Percentiles rank a stretch among this genome's conserved stretches.
Conservation (phyloP, 768 basidiomycete genomes). For the Daedalea quercina region DNA sequence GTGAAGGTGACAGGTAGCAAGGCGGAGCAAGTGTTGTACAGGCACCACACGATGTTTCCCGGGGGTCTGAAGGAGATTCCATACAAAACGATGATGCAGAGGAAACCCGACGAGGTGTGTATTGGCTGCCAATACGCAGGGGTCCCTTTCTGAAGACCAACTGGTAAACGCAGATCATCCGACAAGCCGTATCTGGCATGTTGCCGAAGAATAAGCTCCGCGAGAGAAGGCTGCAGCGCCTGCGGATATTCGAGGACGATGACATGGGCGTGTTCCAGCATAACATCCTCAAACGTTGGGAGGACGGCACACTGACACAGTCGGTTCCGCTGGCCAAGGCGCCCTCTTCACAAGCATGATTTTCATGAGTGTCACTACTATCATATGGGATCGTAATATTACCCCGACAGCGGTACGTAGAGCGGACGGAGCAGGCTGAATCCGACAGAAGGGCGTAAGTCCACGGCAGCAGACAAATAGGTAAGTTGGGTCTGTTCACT, state of each 20-base stretch:
- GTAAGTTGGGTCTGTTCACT: too few species aligned
- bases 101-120: slow-evolving; percentile 85
- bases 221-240: slow-evolving; percentile 77
- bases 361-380: not conserved
- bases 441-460: too few species aligned
- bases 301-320: slow-evolving; percentile 57
- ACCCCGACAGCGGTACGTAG: too few species aligned
- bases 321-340: not conserved
- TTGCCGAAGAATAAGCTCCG: slow-evolving; percentile 96
- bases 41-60: slow-evolving; percentile 87
- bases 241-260: slow-evolving; percentile 81
- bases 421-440: too few species aligned
- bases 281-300: slow-evolving; percentile 80
- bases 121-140: not conserved
- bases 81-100: slow-evolving; percentile 76
- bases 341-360: not conserved
- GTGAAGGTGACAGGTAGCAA: slow-evolving; percentile 89
- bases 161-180: slow-evolving; percentile 66
- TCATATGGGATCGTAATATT: not conserved
- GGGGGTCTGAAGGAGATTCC: slow-evolving; percentile 91
- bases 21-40: slow-evolving; percentile 77
- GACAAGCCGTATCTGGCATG: slow-evolving; percentile 96
- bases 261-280: slow-evolving; percentile 71
- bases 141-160: not conserved
- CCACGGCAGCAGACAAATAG: too few species aligned